A percentile compares a stretch with the other conserved stretches of the same genome.
These are phyloP conservation scores for Colletotrichum zoysiae DNA, from an alignment of 2,329 filamentous ascomycete genomes.

Conservation along the genomic window DNA sequence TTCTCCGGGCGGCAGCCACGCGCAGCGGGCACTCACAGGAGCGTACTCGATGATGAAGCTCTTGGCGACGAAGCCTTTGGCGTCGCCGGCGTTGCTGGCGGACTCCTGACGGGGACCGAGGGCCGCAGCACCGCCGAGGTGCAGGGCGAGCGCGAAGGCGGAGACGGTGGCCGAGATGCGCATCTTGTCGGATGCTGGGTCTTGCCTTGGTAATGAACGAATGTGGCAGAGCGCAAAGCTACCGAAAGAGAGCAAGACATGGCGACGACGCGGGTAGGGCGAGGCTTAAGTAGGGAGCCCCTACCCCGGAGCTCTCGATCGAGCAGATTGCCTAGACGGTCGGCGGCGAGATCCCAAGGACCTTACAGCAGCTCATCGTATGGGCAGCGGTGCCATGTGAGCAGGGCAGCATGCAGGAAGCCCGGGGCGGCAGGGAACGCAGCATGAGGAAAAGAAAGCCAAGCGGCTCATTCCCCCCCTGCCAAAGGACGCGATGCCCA, in stretches of 20 bases:
- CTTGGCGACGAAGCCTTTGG: constrained; percentile 32
- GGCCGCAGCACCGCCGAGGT: constrained; percentile 33
- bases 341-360: neutral
- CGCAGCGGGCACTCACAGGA: constrained; percentile 41
- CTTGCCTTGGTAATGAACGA: constrained; percentile 20
- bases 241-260: neutral
- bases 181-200: constrained; percentile 33
- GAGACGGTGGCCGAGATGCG: constrained; percentile 40
- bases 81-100: neutral
- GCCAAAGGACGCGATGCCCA: constrained; percentile 24
- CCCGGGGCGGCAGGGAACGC: neutral
- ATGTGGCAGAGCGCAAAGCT: constrained; percentile 31
- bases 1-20: constrained; percentile 25
- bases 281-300: constrained; percentile 23
- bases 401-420: neutral
- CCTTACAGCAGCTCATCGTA: neutral
- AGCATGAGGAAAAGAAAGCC: constrained; percentile 7
- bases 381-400: neutral
- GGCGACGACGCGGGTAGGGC: neutral
- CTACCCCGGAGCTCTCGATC: neutral
- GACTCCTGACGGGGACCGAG: constrained; percentile 25
- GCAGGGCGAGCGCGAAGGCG: constrained; percentile 34
- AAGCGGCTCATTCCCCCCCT: constrained; percentile 11
- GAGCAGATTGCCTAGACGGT: neutral
- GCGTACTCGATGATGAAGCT: constrained; percentile 46